Evolutionary conservation across 2,329 filamentous ascomycete species (phyloP).

Genomic region (Chaetomium sp.): DNA sequence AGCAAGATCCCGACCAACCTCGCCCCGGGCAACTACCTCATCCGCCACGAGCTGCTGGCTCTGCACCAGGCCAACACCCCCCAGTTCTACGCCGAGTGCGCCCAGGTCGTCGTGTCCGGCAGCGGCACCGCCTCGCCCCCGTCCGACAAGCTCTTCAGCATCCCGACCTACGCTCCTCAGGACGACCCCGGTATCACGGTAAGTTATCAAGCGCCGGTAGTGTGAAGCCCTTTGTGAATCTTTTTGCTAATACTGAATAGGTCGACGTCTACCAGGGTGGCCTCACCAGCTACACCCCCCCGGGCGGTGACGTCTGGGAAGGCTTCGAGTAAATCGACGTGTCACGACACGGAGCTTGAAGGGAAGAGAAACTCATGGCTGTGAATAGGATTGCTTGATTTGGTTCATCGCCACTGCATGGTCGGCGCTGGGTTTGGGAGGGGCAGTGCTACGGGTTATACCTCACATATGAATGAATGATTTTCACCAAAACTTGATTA

Average conservation of each 20-base stretch:
- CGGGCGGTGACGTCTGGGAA: constrained; percentile 14
- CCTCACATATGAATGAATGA: background rate
- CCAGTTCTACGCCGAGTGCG: constrained; percentile 60
- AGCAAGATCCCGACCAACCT: constrained; percentile 52
- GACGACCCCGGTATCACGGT: constrained; percentile 53
- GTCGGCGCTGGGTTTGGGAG: background rate
- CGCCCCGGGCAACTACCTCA: constrained; percentile 57
- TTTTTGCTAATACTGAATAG: background rate
- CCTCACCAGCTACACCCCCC: constrained; percentile 12
- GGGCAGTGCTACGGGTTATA: background rate
- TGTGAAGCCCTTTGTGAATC: no score
- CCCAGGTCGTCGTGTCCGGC: constrained; percentile 54
- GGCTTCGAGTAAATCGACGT: constrained; percentile 10
- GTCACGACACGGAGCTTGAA: background rate
- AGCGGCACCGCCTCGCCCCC: constrained; percentile 48
- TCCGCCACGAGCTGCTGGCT: constrained; percentile 59
- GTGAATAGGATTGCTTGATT: background rate
- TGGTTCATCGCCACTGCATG: constrained; percentile 1
- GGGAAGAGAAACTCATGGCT: background rate
- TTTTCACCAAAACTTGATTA: background rate
- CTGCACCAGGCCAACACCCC: constrained; percentile 54
- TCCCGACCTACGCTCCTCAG: constrained; percentile 49
- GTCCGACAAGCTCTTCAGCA: constrained; percentile 46
- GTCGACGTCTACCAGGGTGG: constrained; percentile 19
- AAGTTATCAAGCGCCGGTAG: constrained; percentile 28